phyloP scores from a whole-genome alignment of 768 basidiomycete genomes.

The Leccinum disarticulatum region DNA sequence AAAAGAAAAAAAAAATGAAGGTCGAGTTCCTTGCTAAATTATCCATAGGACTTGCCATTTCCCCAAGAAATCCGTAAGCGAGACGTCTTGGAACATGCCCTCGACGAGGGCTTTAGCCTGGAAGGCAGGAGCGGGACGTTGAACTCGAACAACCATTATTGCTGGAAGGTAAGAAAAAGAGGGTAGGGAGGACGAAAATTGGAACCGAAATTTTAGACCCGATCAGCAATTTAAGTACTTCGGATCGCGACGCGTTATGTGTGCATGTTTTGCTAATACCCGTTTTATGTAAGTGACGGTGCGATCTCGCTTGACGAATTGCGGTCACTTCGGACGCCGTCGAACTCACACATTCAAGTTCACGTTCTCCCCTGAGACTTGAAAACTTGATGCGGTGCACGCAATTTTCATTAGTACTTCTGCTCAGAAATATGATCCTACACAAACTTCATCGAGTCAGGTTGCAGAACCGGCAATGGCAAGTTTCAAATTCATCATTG shows the following conservation, averaged over 20 bases:
- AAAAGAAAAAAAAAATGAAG: not conserved
- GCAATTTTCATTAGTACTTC: not conserved
- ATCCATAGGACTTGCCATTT: constrained; percentile 60
- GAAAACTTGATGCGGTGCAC: too few relatives aligned
- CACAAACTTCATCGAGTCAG: not conserved
- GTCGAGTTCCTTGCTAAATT: constrained; percentile 2
- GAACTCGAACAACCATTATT: constrained; percentile 55
- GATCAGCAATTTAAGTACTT: constrained; percentile 15
- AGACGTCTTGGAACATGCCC: constrained; percentile 74
- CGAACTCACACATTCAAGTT: too few relatives aligned
- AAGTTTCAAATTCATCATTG: not conserved
- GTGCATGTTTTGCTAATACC: constrained; percentile 20
- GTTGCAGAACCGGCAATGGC: not conserved
- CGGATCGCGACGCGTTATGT: constrained; percentile 31
- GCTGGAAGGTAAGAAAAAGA: not conserved
- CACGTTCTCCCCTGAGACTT: too few relatives aligned
- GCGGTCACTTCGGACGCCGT: too few relatives aligned
- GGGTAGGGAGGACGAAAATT: not conserved
- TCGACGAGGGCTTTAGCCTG: constrained; percentile 71
- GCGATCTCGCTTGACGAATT: too few relatives aligned
- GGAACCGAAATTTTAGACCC: not conserved
- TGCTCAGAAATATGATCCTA: not conserved
- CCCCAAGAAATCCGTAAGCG: constrained; percentile 70
- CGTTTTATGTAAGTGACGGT: not conserved
- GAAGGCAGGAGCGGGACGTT: constrained; percentile 85